Evolutionary conservation across 2,329 filamentous ascomycete species (phyloP).

Genomic region (Fusarium mexicanum): DNA sequence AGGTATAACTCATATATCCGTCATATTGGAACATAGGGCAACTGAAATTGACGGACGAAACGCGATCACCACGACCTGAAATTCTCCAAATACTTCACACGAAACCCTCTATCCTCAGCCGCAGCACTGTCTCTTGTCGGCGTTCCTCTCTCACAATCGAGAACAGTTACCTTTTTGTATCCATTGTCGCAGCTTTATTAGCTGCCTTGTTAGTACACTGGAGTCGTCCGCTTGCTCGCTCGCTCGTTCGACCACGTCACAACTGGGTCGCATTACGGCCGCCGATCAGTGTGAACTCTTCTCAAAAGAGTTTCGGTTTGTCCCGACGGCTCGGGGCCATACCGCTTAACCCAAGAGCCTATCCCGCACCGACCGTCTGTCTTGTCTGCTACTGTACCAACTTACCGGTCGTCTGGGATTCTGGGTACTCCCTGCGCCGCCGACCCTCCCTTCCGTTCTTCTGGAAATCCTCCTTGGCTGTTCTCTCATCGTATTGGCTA

Average conservation of each 20-base stretch:
- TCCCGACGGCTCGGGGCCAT: slow-evolving; percentile 32
- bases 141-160: slow-evolving; percentile 19
- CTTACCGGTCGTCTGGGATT: slow-evolving; percentile 32
- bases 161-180: slow-evolving; percentile 15
- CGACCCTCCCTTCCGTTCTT: slow-evolving; percentile 40
- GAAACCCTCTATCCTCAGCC: not conserved
- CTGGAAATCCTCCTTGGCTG: slow-evolving; percentile 38
- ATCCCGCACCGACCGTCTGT: slow-evolving; percentile 18
- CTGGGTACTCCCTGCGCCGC: slow-evolving; percentile 25
- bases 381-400: slow-evolving; percentile 18
- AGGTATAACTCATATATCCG: not conserved
- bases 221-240: not conserved
- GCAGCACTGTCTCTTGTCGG: not conserved
- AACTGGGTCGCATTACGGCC: slow-evolving; percentile 32
- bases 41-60: not conserved
- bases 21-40: not conserved
- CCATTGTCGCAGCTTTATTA: slow-evolving; percentile 14
- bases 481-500: slow-evolving; percentile 29
- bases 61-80: not conserved
- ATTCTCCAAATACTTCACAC: not conserved
- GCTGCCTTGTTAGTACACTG: not conserved
- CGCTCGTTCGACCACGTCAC: slow-evolving; percentile 43
- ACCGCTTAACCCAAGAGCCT: slow-evolving; percentile 14
- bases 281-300: slow-evolving; percentile 31
- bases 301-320: slow-evolving; percentile 32